Base-by-base conservation (phyloP, 129 eudicot species). In the Centaurea solstitialis region DNA sequence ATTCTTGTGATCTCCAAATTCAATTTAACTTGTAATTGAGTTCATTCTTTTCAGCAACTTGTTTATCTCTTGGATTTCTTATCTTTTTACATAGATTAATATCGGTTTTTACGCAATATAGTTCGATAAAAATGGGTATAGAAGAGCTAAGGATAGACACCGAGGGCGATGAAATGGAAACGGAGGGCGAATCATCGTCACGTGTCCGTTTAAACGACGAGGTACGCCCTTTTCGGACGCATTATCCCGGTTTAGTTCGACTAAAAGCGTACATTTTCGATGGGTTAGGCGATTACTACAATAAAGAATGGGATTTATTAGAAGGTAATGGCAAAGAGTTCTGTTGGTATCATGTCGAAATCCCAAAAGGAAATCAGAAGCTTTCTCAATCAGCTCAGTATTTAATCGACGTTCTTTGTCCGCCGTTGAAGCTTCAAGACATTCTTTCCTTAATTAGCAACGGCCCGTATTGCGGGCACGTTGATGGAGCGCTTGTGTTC, bases 261-360 rank as follows among this genome's bases (percentile, higher is more conserved):
- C 75, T 77, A 38, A 89, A 91, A 84, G 97, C 96, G 18, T 96
- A 96, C 70, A 91, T 96, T 53, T 96, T 96, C 53, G 99, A 96
- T 83, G 99, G 99, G 9, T 86, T 88, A 47, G 99, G 99, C 9
- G 90, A 90, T 80, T 96, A 91, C 74, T 93, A 87, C 75, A 88
- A 91, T 76, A 93, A 96, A 57, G 98, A 96, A 76, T 96, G 99
- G 99, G 97, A 93, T 81, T 90, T 96, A 45, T 22, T 66, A 33
- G 95, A 93, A 79, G 97, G 97, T 33, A 83, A 47, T 62, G 93
- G 86, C 39, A 89, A 86, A 75, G 97, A 96, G 38, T 96, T 96
- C 77, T 96, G 99, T 85, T 96, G 99, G 99, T 96, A 93, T 81
- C 99, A 96, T 81, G 97, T 93, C 4, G 98, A 96, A 86, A 89